phyloP scores from a whole-genome alignment of 2,329 filamentous ascomycete genomes.

The Trichoderma endophyticum region DNA sequence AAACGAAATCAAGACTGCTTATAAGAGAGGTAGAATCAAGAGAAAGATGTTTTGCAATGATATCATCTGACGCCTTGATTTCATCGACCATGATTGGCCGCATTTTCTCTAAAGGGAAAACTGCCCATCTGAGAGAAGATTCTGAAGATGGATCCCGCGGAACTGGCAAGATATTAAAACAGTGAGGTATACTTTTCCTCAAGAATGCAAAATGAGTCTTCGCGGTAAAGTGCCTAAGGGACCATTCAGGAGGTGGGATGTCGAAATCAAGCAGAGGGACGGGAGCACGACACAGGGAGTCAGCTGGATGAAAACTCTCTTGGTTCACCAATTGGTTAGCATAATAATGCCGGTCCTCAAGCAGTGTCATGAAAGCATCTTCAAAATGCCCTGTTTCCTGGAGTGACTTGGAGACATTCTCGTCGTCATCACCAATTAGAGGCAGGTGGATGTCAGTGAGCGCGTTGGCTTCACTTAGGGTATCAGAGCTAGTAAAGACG shows the following conservation, averaged over 20 bases:
- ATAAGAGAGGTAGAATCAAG: not conserved
- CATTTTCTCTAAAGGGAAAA: slow-evolving; percentile 19
- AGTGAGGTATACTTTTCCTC: not conserved
- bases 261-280: slow-evolving; percentile 31
- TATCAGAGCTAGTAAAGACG: slow-evolving; percentile 21
- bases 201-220: slow-evolving; percentile 30
- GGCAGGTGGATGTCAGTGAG: not conserved
- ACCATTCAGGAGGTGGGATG: slow-evolving; percentile 27
- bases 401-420: not conserved
- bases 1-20: slow-evolving; percentile 23
- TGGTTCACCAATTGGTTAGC: slow-evolving; percentile 24
- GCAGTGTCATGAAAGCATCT: slow-evolving; percentile 25
- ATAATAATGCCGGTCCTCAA: slow-evolving; percentile 21
- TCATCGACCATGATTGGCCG: slow-evolving; percentile 20
- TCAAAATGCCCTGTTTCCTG: slow-evolving; percentile 23
- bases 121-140: slow-evolving; percentile 28
- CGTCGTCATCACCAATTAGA: not conserved
- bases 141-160: slow-evolving; percentile 16
- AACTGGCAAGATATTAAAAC: slow-evolving; percentile 12
- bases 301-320: slow-evolving; percentile 29
- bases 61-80: not conserved
- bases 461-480: not conserved
- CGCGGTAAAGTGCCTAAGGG: slow-evolving; percentile 16
- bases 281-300: slow-evolving; percentile 28
- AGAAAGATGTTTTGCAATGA: slow-evolving; percentile 20